phyloP scores from a whole-genome alignment of 2,329 filamentous ascomycete genomes.

The Didymosphaeria variabile region DNA sequence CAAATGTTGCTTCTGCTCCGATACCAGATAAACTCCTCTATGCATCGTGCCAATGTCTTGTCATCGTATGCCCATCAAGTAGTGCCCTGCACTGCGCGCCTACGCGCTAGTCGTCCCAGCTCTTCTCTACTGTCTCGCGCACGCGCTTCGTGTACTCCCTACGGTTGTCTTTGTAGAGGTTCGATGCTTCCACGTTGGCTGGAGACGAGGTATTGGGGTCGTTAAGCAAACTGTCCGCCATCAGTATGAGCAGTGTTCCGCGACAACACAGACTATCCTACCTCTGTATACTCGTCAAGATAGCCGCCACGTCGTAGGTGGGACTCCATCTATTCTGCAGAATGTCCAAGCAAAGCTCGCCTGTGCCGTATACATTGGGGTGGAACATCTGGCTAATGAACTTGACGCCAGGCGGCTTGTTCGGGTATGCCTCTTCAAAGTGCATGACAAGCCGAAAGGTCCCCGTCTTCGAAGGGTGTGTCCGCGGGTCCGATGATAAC shows the following conservation, averaged over 20 bases:
- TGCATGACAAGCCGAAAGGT: slow-evolving; percentile 99
- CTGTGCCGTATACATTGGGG: slow-evolving; percentile 96
- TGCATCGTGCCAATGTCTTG: slow-evolving; percentile 11
- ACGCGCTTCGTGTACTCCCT: slow-evolving; percentile 97
- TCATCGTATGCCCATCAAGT: slow-evolving; percentile 2
- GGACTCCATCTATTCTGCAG: slow-evolving; percentile 98
- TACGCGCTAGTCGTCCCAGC: slow-evolving; percentile 84
- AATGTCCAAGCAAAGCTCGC: slow-evolving; percentile 95
- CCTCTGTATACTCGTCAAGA: slow-evolving; percentile 98
- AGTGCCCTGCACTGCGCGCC: slow-evolving; percentile 22
- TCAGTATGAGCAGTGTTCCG: slow-evolving; percentile 24
- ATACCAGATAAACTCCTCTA: slow-evolving; percentile 31
- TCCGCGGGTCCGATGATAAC: slow-evolving; percentile 97
- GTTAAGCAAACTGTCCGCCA: slow-evolving; percentile 77
- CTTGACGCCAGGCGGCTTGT: slow-evolving; percentile 96
- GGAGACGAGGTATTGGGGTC: slow-evolving; percentile 98
- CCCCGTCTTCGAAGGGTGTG: slow-evolving; percentile 97
- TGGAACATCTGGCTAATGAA: slow-evolving; percentile 99
- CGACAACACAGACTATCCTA: slow-evolving; percentile 49
- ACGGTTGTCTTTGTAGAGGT: slow-evolving; percentile 97
- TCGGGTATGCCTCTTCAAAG: slow-evolving; percentile 98
- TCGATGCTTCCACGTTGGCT: slow-evolving; percentile 97
- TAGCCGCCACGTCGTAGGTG: slow-evolving; percentile 96
- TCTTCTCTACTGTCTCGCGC: slow-evolving; percentile 97
- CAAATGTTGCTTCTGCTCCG: slow-evolving; percentile 22